Evolutionary conservation across 306 rosid species (phyloP), one percentile per base, ranked within the genome.

Genomic region (Phaseolus lunatus): DNA sequence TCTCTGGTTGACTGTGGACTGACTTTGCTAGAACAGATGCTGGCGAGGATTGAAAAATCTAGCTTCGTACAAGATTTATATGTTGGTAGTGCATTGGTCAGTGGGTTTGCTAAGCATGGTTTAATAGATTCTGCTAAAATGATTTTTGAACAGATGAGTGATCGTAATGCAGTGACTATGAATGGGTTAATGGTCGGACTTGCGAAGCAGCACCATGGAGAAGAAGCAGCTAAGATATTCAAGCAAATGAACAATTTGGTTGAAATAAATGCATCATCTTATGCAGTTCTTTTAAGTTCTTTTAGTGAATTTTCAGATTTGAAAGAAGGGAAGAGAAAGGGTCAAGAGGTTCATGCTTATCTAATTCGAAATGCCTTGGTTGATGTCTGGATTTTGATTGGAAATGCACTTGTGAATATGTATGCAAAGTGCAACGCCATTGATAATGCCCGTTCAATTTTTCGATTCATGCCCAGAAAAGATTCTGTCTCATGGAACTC

Each of bases 161-260:
- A 77, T 84, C 83, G 89, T 70, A 94, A 90, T 85, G 90, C 87
- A 14, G 90, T 94, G 76, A 88, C 98, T 19, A 76, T 91, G 92
- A 91, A 94, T 76, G 98, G 98, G 7, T 88, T 94, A 66, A 86
- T 94, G 88, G 95, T 94, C 84, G 98, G 96, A 45, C 76, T 94
- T 89, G 89, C 87, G 76, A 91, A 79, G 83, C 97, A 90, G 76
- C 90, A 86, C 79, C 85, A 56, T 67, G 97, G 96, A 75, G 96
- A 90, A 87, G 97, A 90, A 89, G 98, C 94, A 12, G 72, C 87
- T 59, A 69, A 84, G 76, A 70, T 90, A 80, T 94, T 91, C 81
- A 84, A 68, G 86, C 85, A 84, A 81, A 83, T 88, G 92, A 88
- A 89, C 68, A 81, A 84, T 71, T 77, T 82, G 20, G 87, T 91